Percentiles rank a stretch among this genome's conserved stretches.
phyloP scores from a whole-genome alignment of 306 rosid genomes.

The Luffa aegyptiaca region DNA sequence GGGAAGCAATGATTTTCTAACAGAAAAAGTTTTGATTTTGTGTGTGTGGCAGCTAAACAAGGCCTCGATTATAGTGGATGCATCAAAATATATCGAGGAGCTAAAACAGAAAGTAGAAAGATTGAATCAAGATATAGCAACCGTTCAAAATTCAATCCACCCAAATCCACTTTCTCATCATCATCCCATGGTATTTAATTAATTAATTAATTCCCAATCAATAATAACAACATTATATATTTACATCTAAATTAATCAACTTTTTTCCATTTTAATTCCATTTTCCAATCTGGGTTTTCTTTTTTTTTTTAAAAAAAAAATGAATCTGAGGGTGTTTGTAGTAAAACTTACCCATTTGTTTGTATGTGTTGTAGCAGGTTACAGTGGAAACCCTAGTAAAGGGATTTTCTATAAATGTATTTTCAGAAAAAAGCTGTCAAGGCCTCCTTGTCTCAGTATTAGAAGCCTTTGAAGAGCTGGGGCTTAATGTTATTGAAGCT shows the following conservation, averaged over 20 bases:
- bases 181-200: slow-evolving; percentile 47
- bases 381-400: slow-evolving; percentile 81
- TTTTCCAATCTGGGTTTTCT: neutral
- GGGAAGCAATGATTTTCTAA: neutral
- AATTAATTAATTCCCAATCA: neutral
- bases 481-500: slow-evolving; percentile 82
- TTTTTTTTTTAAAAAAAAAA: neutral
- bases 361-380: slow-evolving; percentile 49
- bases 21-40: neutral
- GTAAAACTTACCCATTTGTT: neutral
- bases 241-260: neutral
- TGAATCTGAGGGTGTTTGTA: too few relatives aligned
- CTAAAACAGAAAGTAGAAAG: slow-evolving; percentile 75
- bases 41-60: slow-evolving; percentile 44
- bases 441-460: slow-evolving; percentile 80
- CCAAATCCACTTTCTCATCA: slow-evolving; percentile 23
- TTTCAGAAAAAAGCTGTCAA: slow-evolving; percentile 51
- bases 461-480: slow-evolving; percentile 80
- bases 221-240: neutral
- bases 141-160: slow-evolving; percentile 44
- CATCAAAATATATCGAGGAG: slow-evolving; percentile 80
- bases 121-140: slow-evolving; percentile 56
- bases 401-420: slow-evolving; percentile 69
- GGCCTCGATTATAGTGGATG: slow-evolving; percentile 76
- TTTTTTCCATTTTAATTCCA: neutral